Evolutionary conservation across 352 stramenopile genomes (phyloP).

Genomic region (Pythium utonaiense): DNA sequence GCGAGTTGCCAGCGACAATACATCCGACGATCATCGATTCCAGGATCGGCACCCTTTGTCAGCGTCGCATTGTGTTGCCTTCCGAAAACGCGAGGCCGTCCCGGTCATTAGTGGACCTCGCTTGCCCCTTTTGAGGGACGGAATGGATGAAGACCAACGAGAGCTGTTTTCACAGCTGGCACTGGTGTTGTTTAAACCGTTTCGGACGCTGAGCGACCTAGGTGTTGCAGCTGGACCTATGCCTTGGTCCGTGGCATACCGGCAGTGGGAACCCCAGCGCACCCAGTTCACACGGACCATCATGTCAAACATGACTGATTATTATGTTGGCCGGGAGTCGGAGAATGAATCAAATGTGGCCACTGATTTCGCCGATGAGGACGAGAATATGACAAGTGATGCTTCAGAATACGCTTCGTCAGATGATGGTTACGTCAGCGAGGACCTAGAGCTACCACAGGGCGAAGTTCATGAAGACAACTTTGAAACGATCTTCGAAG

Average conservation of each 20-base stretch:
- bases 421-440: too few relatives aligned
- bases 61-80: slow-evolving; percentile 8
- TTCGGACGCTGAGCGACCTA: not conserved
- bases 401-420: too few relatives aligned
- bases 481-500: too few relatives aligned
- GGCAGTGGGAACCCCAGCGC: not conserved
- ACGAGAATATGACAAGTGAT: too few relatives aligned
- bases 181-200: slow-evolving; percentile 18
- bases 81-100: not conserved
- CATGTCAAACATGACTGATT: too few relatives aligned
- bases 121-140: not conserved
- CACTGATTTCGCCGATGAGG: too few relatives aligned
- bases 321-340: too few relatives aligned
- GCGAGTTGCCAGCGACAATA: not conserved
- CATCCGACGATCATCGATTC: not conserved
- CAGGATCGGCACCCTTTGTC: not conserved
- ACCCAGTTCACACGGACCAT: too few relatives aligned
- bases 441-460: too few relatives aligned
- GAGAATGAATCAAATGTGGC: too few relatives aligned
- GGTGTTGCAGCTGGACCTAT: not conserved
- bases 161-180: slow-evolving; percentile 6
- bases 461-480: too few relatives aligned
- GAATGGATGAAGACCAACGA: not conserved
- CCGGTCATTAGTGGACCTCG: slow-evolving; percentile 8
- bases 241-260: slow-evolving; percentile 6